A percentile compares a stretch with the other conserved stretches of the same genome.
These are phyloP conservation scores for Kurtzmaniella quercitrusa DNA, from an alignment of 1,139 yeast species.

Conservation along the genomic window DNA sequence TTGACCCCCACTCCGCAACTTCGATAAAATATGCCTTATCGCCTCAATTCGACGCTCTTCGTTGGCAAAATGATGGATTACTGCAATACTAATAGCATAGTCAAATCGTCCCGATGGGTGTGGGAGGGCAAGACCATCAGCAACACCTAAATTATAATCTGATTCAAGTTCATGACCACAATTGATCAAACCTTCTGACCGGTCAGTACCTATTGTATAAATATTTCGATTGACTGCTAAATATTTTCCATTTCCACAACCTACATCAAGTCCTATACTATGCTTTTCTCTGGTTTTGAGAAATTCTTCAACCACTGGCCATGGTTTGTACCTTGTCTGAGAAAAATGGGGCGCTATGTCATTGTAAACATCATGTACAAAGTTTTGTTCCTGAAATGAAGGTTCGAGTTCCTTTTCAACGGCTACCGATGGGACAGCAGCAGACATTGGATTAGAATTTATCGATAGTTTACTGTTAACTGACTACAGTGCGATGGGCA, in stretches of 20 bases:
- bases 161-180: slow-evolving; percentile 53
- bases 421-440: slow-evolving; percentile 27
- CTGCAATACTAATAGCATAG: slow-evolving; percentile 94
- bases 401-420: slow-evolving; percentile 36
- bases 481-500: neutral
- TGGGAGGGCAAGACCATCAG: slow-evolving; percentile 76
- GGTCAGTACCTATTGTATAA: slow-evolving; percentile 75
- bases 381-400: slow-evolving; percentile 60
- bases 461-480: neutral
- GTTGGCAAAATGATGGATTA: slow-evolving; percentile 92
- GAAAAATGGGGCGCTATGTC: slow-evolving; percentile 92
- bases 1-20: slow-evolving; percentile 56
- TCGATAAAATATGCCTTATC: slow-evolving; percentile 59
- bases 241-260: slow-evolving; percentile 97
- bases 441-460: slow-evolving; percentile 19
- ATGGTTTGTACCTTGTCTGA: slow-evolving; percentile 89
- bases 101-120: slow-evolving; percentile 61
- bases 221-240: slow-evolving; percentile 64
- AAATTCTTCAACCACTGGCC: slow-evolving; percentile 90
- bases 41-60: slow-evolving; percentile 74
- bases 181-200: slow-evolving; percentile 69
- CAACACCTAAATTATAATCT: slow-evolving; percentile 46
- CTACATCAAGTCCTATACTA: slow-evolving; percentile 63
- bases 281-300: slow-evolving; percentile 33
- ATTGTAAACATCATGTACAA: slow-evolving; percentile 87